A percentile compares a stretch with the other conserved stretches of the same genome.
Evolutionary conservation across 129 eudicot genomes (phyloP).

Genomic region (Arctium minus): DNA sequence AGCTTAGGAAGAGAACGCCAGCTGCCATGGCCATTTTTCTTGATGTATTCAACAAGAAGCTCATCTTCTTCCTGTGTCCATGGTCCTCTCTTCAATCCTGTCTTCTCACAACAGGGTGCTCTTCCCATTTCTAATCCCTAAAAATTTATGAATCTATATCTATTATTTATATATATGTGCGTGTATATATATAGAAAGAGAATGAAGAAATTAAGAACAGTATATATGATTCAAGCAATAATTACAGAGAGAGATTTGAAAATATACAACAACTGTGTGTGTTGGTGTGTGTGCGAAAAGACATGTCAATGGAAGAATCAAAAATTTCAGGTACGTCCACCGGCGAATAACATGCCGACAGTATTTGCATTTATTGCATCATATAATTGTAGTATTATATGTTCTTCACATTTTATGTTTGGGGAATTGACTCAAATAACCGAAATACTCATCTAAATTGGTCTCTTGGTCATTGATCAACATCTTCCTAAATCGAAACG

Average conservation of each 20-base stretch:
- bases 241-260: constrained; percentile 1
- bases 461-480: too few species aligned
- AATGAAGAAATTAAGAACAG: not conserved
- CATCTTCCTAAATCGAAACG: too few species aligned
- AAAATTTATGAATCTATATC: not conserved
- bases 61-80: constrained; percentile 96
- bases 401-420: not conserved
- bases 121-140: constrained; percentile 46
- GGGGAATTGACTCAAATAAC: too few species aligned
- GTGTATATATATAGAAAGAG: not conserved
- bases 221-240: constrained; percentile 6
- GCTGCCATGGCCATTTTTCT: constrained; percentile 72
- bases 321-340: constrained; percentile 22
- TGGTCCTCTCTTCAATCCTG: constrained; percentile 86
- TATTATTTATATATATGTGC: not conserved
- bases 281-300: constrained; percentile 19
- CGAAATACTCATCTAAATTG: too few species aligned
- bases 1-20: constrained; percentile 93
- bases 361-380: constrained; percentile 31
- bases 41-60: constrained; percentile 51
- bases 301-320: constrained; percentile 39
- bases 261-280: not conserved
- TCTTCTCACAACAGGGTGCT: constrained; percentile 82
- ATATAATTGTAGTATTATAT: not conserved
- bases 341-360: constrained; percentile 45